Conservation (phyloP, 2,329 filamentous ascomycete genomes). For the Tolypocladium amazonense region DNA sequence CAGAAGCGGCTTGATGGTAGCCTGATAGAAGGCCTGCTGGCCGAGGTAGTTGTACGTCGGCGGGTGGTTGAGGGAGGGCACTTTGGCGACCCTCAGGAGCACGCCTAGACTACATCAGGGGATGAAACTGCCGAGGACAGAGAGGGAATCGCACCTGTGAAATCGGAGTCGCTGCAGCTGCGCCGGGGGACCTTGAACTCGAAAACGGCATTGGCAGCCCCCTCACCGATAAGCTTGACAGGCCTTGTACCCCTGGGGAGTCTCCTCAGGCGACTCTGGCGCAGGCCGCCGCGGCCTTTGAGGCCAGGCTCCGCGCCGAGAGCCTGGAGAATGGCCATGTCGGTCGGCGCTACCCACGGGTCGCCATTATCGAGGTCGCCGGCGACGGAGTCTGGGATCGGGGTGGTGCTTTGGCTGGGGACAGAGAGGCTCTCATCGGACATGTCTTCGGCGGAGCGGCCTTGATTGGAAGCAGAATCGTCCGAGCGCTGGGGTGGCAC, state of each 20-base stretch:
- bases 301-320: slow-evolving; percentile 4
- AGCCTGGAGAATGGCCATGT: slow-evolving; percentile 13
- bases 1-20: slow-evolving; percentile 22
- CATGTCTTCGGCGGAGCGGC: slow-evolving; percentile 8
- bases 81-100: slow-evolving; percentile 28
- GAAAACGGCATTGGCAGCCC: slow-evolving; percentile 69
- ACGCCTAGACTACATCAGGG: slow-evolving; percentile 13
- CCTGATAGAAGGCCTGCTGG: slow-evolving; percentile 25
- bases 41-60: slow-evolving; percentile 25
- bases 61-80: slow-evolving; percentile 16
- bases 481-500: slow-evolving; percentile 10
- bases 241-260: slow-evolving; percentile 23
- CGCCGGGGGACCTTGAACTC: slow-evolving; percentile 35
- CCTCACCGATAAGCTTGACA: slow-evolving; percentile 47
- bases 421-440: slow-evolving; percentile 5
- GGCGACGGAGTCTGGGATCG: slow-evolving; percentile 1
- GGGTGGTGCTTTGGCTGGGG: slow-evolving; percentile 1
- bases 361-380: slow-evolving; percentile 7
- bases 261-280: slow-evolving; percentile 14
- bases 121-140: not conserved
- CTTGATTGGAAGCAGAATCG: slow-evolving; percentile 10
- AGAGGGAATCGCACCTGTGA: slow-evolving; percentile 21
- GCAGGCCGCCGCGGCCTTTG: slow-evolving; percentile 1
- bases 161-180: slow-evolving; percentile 16
- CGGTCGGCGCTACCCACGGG: slow-evolving; percentile 10